Conservation (phyloP, 2,329 filamentous ascomycete genomes). For the Penicillium sp. region DNA sequence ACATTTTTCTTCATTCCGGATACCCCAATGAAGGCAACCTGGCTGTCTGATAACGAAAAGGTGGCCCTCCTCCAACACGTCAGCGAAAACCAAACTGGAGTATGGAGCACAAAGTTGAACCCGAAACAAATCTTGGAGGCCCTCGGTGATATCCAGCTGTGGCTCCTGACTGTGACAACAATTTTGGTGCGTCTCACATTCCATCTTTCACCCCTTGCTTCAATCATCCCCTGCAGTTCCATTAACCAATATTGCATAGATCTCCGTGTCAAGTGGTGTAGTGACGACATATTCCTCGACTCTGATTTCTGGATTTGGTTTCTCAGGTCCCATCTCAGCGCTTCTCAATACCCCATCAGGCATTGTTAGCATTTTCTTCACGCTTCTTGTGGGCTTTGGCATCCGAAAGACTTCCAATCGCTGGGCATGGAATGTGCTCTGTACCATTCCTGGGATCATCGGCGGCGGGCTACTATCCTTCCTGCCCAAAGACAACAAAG, state of each 20-base stretch:
- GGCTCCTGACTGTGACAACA: constrained; percentile 39
- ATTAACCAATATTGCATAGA: constrained; percentile 27
- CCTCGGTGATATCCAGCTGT: constrained; percentile 46
- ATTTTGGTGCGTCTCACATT: constrained; percentile 12
- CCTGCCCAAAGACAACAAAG: constrained; percentile 38
- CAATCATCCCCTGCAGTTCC: background rate
- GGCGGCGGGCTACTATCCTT: constrained; percentile 42
- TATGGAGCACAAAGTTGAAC: constrained; percentile 52
- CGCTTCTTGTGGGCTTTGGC: constrained; percentile 40
- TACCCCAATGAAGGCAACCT: constrained; percentile 46
- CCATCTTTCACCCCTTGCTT: background rate
- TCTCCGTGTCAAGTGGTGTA: constrained; percentile 44
- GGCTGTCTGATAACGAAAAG: constrained; percentile 36
- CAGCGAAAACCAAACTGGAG: constrained; percentile 50
- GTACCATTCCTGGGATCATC: constrained; percentile 48
- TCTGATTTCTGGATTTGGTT: constrained; percentile 43
- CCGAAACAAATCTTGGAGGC: constrained; percentile 48
- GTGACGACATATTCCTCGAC: constrained; percentile 47
- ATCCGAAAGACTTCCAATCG: constrained; percentile 42
- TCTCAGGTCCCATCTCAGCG: constrained; percentile 42
- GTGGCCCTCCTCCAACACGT: constrained; percentile 43
- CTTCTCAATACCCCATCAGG: constrained; percentile 47
- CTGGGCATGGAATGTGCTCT: constrained; percentile 43
- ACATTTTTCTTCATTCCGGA: constrained; percentile 50
- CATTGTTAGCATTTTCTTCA: constrained; percentile 41